Conservation (phyloP, 176 grass and related monocot species). For the Rhynchospora tenuis region DNA sequence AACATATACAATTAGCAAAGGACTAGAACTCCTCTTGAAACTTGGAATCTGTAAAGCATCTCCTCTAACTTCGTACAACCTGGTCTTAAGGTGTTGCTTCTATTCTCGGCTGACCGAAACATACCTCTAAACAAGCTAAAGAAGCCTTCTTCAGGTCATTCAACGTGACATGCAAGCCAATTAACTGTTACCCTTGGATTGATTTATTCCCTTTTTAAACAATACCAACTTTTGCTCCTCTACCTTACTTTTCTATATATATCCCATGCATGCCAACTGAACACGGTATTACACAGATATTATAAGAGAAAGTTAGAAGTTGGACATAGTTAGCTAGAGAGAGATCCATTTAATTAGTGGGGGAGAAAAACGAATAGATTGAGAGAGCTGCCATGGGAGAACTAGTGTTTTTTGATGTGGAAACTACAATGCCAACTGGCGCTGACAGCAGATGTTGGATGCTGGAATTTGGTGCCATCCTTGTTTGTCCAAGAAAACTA, state of each 20-base stretch:
- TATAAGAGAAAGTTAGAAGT: neutral
- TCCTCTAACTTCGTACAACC: neutral
- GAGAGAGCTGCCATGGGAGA: constrained; percentile 21
- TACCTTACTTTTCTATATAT: constrained; percentile 16
- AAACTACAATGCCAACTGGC: constrained; percentile 44
- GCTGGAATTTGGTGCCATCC: constrained; percentile 81
- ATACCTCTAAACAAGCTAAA: constrained; percentile 13
- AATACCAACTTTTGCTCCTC: neutral
- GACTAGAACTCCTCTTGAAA: neutral
- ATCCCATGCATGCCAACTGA: constrained; percentile 22
- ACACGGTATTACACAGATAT: constrained; percentile 5
- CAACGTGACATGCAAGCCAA: constrained; percentile 21
- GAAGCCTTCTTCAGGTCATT: constrained; percentile 14
- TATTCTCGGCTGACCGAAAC: neutral
- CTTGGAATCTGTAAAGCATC: constrained; percentile 23
- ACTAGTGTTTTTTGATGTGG: constrained; percentile 84
- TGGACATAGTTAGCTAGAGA: neutral
- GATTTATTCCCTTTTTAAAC: neutral
- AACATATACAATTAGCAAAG: neutral
- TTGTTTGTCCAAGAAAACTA: constrained; percentile 69
- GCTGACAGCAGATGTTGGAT: constrained; percentile 24
- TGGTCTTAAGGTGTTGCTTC: constrained; percentile 14
- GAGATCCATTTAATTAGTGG: neutral
- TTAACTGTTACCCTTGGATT: constrained; percentile 3
- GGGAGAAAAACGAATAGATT: neutral